Percentiles rank a stretch among this genome's conserved stretches.
Conservation (phyloP, 768 basidiomycete species). For the Trametes cubensis region DNA sequence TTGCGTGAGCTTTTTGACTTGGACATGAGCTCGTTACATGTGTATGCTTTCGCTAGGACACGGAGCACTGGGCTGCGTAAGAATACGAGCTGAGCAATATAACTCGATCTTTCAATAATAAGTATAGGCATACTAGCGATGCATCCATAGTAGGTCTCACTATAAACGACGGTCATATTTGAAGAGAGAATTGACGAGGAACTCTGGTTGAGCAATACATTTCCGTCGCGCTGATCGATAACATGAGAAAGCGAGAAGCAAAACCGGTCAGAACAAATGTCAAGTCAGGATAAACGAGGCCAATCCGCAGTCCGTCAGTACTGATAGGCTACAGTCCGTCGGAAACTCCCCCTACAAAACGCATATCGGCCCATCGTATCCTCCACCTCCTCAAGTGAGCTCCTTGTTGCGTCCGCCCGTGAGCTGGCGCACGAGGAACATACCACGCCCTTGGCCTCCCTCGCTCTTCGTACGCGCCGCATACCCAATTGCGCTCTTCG, state of each 20-base stretch:
- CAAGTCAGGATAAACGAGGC: slow-evolving; percentile 6
- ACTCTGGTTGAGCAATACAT: slow-evolving; percentile 4
- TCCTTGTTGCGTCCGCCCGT: slow-evolving; percentile 52
- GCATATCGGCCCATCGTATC: not conserved
- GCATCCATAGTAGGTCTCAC: no score
- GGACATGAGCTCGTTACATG: no score
- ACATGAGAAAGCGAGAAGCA: slow-evolving; percentile 16
- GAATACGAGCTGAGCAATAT: no score
- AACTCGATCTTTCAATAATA: no score
- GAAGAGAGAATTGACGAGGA: no score
- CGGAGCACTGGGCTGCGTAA: no score
- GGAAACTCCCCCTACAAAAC: not conserved
- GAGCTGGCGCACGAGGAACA: slow-evolving; percentile 80
- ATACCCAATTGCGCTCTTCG: slow-evolving; percentile 73
- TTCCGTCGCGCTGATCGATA: not conserved
- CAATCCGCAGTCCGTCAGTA: slow-evolving; percentile 13
- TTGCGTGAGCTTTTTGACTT: no score
- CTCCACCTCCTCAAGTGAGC: slow-evolving; percentile 3
- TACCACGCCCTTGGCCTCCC: slow-evolving; percentile 68
- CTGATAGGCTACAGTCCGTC: slow-evolving; percentile 14
- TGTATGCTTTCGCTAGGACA: no score
- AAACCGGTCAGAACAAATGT: slow-evolving; percentile 7
- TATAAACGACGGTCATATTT: no score
- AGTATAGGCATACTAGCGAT: no score
- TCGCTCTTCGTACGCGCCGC: slow-evolving; percentile 48